These are phyloP conservation scores for Xylariales sp. DNA, from an alignment of 2,329 filamentous ascomycete species.

Conservation along the genomic window DNA sequence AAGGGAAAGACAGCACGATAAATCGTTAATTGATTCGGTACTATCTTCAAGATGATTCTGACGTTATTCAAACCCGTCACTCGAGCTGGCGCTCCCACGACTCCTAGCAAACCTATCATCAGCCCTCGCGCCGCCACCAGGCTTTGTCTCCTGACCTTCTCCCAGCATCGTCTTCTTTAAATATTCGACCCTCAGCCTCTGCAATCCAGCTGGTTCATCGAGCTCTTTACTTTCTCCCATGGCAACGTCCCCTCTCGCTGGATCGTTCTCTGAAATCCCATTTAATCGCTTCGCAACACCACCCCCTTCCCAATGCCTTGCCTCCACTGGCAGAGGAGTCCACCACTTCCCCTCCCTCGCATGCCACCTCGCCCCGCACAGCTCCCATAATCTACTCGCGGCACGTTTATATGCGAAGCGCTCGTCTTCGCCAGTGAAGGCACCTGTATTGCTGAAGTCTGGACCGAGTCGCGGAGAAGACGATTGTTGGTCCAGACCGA, in stretches of 20 bases:
- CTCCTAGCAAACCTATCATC: slow-evolving; percentile 3
- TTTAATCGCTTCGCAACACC: slow-evolving; percentile 14
- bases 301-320: slow-evolving; percentile 60
- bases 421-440: slow-evolving; percentile 77
- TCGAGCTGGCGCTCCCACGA: background rate
- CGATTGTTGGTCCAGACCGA: slow-evolving; percentile 32
- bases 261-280: slow-evolving; percentile 1
- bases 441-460: slow-evolving; percentile 63
- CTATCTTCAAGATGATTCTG: too few species aligned
- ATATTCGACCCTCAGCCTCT: slow-evolving; percentile 27
- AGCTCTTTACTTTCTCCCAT: slow-evolving; percentile 37
- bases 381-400: slow-evolving; percentile 73
- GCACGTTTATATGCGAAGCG: slow-evolving; percentile 77
- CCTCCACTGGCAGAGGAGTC: slow-evolving; percentile 59
- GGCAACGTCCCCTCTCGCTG: slow-evolving; percentile 28
- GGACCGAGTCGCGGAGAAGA: slow-evolving; percentile 30
- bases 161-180: slow-evolving; percentile 18
- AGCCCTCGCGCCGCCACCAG: background rate
- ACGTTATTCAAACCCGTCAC: slow-evolving; percentile 6
- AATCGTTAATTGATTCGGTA: too few species aligned
- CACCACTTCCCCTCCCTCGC: slow-evolving; percentile 61
- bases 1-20: too few species aligned
- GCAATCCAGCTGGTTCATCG: slow-evolving; percentile 38
- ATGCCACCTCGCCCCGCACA: slow-evolving; percentile 72
- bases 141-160: slow-evolving; percentile 1